Percentiles rank a stretch among this genome's conserved stretches.
These are phyloP conservation scores for Cymbidium sinense DNA, from an alignment of 106 monocot genomes.

Conservation along the genomic window DNA sequence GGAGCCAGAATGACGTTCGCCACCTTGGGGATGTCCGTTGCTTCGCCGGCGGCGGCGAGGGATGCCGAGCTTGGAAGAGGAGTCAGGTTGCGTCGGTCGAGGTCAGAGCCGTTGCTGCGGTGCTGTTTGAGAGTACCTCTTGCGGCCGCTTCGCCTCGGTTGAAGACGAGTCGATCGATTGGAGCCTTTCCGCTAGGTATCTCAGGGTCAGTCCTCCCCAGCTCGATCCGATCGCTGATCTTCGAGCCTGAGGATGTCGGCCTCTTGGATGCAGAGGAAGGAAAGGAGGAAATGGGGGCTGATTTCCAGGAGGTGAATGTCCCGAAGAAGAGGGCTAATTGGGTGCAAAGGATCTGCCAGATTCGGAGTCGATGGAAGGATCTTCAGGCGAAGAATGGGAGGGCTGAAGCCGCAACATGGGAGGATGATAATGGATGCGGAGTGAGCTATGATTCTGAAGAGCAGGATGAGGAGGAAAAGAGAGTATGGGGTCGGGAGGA, in stretches of 20 bases:
- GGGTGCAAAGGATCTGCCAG: conserved; percentile 62
- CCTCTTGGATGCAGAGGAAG: conserved; percentile 5
- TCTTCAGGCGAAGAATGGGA: conserved; percentile 18
- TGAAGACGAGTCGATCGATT: conserved; percentile 33
- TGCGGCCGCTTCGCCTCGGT: conserved; percentile 9
- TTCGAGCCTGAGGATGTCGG: neutral
- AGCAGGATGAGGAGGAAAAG: conserved; percentile 22
- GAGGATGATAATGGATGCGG: conserved; percentile 29
- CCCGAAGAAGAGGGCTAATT: conserved; percentile 28
- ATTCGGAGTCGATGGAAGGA: conserved; percentile 51
- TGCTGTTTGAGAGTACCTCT: conserved; percentile 16
- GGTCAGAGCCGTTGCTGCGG: conserved; percentile 58
- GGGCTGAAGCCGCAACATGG: conserved; percentile 7
- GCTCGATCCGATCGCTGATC: neutral
- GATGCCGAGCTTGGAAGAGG: neutral
- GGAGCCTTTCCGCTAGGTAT: conserved; percentile 29
- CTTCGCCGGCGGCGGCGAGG: neutral
- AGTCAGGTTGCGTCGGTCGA: conserved; percentile 39
- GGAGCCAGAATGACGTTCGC: neutral
- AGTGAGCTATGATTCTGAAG: conserved; percentile 51
- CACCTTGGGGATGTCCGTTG: neutral
- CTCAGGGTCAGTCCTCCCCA: conserved; percentile 14
- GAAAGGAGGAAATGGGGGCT: neutral
- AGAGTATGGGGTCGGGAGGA: conserved; percentile 43
- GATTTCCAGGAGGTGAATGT: neutral